Base-by-base conservation (phyloP, 306 rosid genomes). In the Pyrus bretschneideri region DNA sequence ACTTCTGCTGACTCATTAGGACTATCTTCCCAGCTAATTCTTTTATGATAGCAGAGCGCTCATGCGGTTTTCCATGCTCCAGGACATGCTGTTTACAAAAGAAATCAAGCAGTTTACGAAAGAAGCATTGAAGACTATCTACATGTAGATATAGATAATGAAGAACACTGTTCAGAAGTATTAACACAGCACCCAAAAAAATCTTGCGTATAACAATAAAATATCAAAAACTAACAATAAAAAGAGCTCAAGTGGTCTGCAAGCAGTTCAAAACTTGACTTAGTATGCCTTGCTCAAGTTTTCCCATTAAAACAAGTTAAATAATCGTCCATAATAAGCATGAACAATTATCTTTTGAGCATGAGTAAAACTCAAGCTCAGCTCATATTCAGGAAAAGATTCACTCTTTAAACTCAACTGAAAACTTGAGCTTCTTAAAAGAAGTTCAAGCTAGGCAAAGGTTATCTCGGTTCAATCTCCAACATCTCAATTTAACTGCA, bases 1-100 rank as follows among this genome's bases (percentile, higher is more conserved):
- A 94, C 87, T 94, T 94, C 87, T 94, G 98, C 84, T 90, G 97
- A 79, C 98, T 94, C 98, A 94, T 94, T 83, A 85, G 91, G 72
- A 91, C 98, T 80, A 94, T 90, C 71, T 70, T 88, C 69, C 93
- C 98, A 2, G 98, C 95, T 80, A 94, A 87, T 78, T 94, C 98
- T 80, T 90, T 90, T 17, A 94, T 94, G 42, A 94, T 91, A 69
- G 94, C 79, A 0, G 98, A 89, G 35, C 97, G 96, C 81, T 94
- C 98, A 17, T 94, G 94, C 69, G 90, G 91, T 69, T 91, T 94
- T 79, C 98, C 98, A 64, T 94, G 96, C 83, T 91, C 98, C 62
- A 93, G 88, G 15, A 93, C 98, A 82, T 93, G 98, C 77, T 94
- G 83, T 83, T 60, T 5, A 31, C 21, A 55, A 70, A 78, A 9